These are phyloP conservation scores for Mucor piriformis DNA, from an alignment of 371 early-diverging fungal species.

Conservation along the genomic window DNA sequence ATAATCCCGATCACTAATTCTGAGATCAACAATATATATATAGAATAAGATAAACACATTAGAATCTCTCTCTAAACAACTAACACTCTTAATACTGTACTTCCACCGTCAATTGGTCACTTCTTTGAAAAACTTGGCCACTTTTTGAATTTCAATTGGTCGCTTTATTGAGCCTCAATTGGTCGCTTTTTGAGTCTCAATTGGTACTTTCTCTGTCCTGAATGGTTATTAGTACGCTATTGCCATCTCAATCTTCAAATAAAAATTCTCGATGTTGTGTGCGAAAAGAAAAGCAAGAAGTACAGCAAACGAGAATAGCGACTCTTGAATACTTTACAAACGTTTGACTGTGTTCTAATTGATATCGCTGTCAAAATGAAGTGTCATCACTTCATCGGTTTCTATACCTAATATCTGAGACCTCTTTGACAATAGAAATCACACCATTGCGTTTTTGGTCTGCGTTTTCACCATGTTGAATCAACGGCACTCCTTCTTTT, in stretches of 20 bases:
- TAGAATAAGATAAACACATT: too few relatives aligned
- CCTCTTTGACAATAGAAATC: not conserved
- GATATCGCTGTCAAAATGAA: not conserved
- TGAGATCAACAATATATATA: too few relatives aligned
- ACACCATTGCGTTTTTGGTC: not conserved
- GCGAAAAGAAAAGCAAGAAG: not conserved
- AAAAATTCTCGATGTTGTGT: constrained; percentile 1
- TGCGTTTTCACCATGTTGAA: not conserved
- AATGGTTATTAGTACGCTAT: too few relatives aligned
- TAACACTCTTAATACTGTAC: too few relatives aligned
- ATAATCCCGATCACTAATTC: too few relatives aligned
- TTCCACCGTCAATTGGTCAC: too few relatives aligned
- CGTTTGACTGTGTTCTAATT: not conserved
- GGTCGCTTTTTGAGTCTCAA: too few relatives aligned
- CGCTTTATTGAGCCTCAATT: too few relatives aligned
- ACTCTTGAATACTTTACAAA: not conserved
- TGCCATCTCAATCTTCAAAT: not conserved
- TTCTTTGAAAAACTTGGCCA: too few relatives aligned
- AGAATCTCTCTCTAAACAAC: too few relatives aligned
- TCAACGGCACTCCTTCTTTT: not conserved
- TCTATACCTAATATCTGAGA: not conserved
- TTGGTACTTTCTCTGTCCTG: too few relatives aligned
- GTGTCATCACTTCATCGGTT: not conserved
- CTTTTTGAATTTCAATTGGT: too few relatives aligned
- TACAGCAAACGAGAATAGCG: not conserved